These are phyloP conservation scores for Pyrrhoderma noxium DNA, from an alignment of 1,284 basidiomycete species.

Conservation along the genomic window DNA sequence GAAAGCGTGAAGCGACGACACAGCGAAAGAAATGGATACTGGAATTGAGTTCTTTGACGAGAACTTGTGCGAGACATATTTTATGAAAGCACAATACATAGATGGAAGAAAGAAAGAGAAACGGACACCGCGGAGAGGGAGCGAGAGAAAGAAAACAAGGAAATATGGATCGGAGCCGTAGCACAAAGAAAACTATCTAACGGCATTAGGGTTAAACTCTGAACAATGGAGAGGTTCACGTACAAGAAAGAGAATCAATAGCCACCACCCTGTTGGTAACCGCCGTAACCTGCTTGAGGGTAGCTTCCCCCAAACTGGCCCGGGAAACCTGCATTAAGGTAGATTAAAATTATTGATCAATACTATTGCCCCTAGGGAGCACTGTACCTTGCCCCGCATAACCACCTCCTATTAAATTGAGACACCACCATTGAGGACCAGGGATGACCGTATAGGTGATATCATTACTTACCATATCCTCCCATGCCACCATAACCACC, in stretches of 20 bases:
- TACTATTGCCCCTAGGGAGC: not conserved
- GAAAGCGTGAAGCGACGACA: too few species aligned
- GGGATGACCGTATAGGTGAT: not conserved
- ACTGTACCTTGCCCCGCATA: slow-evolving; percentile 17
- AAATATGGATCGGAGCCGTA: slow-evolving; percentile 11
- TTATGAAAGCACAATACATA: not conserved
- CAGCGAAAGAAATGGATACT: too few species aligned
- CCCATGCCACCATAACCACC: not conserved
- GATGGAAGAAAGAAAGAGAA: not conserved
- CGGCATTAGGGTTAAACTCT: not conserved
- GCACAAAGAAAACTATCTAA: not conserved
- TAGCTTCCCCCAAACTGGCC: slow-evolving; percentile 30
- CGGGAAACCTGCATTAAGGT: slow-evolving; percentile 25
- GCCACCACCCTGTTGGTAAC: slow-evolving; percentile 24
- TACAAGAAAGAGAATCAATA: too few species aligned
- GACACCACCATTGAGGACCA: not conserved
- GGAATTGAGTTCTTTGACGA: too few species aligned
- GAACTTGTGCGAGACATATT: too few species aligned
- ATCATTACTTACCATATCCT: not conserved
- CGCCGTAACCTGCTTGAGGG: slow-evolving; percentile 26
- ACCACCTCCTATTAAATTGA: slow-evolving; percentile 10
- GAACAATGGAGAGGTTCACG: too few species aligned
- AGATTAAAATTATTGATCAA: slow-evolving; percentile 17
- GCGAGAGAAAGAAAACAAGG: not conserved
- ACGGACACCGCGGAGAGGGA: slow-evolving; percentile 12